A percentile compares a stretch with the other conserved stretches of the same genome.
phyloP scores from a whole-genome alignment of 169 alveolate species.

The Plasmodium falciparum region DNA sequence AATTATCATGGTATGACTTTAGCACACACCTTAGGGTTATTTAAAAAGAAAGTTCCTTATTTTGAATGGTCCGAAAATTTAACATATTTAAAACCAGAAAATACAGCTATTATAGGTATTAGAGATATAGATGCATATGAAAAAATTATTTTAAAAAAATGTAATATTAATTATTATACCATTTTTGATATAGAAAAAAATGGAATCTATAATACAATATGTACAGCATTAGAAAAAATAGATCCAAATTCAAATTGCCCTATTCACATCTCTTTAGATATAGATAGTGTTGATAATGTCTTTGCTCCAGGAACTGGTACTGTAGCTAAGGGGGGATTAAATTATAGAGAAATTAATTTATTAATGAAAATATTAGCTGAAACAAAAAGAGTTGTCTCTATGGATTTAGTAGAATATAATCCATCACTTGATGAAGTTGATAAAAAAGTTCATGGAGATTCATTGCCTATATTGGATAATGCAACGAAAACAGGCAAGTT shows the following conservation, averaged over 20 bases:
- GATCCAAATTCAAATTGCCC: slow-evolving; percentile 78
- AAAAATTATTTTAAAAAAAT: slow-evolving; percentile 54
- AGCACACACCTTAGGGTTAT: slow-evolving; percentile 79
- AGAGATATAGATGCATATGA: slow-evolving; percentile 79
- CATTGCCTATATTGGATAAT: slow-evolving; percentile 38
- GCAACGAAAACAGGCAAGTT: slow-evolving; percentile 68
- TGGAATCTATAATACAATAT: slow-evolving; percentile 77
- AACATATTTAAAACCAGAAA: slow-evolving; percentile 67
- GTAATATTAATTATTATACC: slow-evolving; percentile 71
- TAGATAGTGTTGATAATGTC: slow-evolving; percentile 76
- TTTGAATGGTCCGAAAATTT: slow-evolving; percentile 77
- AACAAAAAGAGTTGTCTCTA: slow-evolving; percentile 66
- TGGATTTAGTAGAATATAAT: slow-evolving; percentile 67
- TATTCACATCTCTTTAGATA: slow-evolving; percentile 74
- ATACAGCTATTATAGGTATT: slow-evolving; percentile 76
- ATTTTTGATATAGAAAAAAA: slow-evolving; percentile 75
- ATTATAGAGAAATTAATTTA: slow-evolving; percentile 75
- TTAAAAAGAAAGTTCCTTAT: slow-evolving; percentile 63
- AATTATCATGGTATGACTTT: slow-evolving; percentile 86
- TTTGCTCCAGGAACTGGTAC: slow-evolving; percentile 84
- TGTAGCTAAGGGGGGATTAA: slow-evolving; percentile 78
- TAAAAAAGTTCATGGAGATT: slow-evolving; percentile 38
- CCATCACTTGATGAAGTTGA: slow-evolving; percentile 52
- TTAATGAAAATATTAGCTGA: slow-evolving; percentile 76
- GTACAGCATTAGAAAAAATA: slow-evolving; percentile 58